A percentile compares a stretch with the other conserved stretches of the same genome.
Evolutionary conservation across 257 asterid genomes (phyloP).

Genomic region (Penstemon newberryi): DNA sequence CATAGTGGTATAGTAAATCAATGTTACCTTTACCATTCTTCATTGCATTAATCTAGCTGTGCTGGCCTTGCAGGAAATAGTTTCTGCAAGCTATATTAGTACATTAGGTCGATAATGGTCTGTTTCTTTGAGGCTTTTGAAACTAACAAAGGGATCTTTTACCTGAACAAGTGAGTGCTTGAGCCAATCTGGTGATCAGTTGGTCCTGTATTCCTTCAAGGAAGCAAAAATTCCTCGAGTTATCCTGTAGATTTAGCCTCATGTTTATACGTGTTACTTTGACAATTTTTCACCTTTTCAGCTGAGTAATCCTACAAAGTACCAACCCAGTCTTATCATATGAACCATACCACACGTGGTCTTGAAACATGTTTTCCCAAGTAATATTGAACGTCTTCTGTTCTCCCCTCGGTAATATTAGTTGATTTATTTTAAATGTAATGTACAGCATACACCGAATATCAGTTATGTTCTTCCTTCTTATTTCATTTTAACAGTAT

Average conservation of each 20-base stretch:
- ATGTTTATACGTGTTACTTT: not conserved
- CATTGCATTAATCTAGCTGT: conserved; percentile 15
- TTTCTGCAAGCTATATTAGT: conserved; percentile 15
- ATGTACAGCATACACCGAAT: not conserved
- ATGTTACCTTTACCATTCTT: conserved; percentile 1
- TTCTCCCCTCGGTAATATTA: conserved; percentile 1
- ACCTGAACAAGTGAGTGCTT: not conserved
- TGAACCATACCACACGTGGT: not conserved
- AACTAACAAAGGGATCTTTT: conserved; percentile 5
- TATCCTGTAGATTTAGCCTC: not conserved
- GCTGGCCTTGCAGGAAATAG: conserved; percentile 15
- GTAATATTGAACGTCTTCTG: conserved; percentile 5
- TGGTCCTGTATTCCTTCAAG: not conserved
- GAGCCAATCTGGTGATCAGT: not conserved
- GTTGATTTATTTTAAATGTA: conserved; percentile 16
- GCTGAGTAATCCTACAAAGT: conserved; percentile 9
- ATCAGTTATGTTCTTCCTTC: conserved; percentile 20
- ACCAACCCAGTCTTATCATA: not conserved
- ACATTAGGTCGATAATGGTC: conserved; percentile 4
- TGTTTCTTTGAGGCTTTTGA: not conserved
- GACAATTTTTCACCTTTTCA: conserved; percentile 3
- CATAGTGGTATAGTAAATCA: not conserved
- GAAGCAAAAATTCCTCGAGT: not conserved
- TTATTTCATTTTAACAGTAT: conserved; percentile 11
- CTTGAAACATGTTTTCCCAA: not conserved